Evolutionary conservation across 768 basidiomycete genomes (phyloP).

Genomic region (Hericium erinaceus): DNA sequence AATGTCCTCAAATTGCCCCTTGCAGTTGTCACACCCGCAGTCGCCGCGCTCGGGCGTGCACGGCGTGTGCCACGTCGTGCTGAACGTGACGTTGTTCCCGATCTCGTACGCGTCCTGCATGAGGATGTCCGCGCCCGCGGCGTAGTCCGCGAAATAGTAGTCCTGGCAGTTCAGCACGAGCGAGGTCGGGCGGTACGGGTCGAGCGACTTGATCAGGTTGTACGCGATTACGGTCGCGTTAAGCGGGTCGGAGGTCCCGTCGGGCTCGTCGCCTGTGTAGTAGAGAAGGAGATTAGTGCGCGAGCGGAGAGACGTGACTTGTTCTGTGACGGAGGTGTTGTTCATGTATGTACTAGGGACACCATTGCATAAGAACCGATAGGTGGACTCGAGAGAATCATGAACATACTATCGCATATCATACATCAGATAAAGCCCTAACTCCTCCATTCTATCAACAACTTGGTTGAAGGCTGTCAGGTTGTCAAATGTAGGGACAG

Average conservation of each 20-base stretch:
- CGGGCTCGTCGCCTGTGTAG: conserved; percentile 72
- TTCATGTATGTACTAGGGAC: conserved; percentile 51
- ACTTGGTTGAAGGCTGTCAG: conserved; percentile 47
- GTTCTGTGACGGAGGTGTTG: conserved; percentile 45
- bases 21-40: conserved; percentile 69
- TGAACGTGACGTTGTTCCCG: conserved; percentile 55
- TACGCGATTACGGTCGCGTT: conserved; percentile 42
- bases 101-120: conserved; percentile 57
- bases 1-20: conserved; percentile 60
- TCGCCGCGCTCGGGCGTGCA: conserved; percentile 62
- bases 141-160: conserved; percentile 51
- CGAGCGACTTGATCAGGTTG: conserved; percentile 37
- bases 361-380: not conserved
- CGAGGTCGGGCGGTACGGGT: conserved; percentile 52
- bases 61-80: conserved; percentile 47
- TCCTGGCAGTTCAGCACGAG: conserved; percentile 49
- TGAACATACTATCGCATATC: conserved; percentile 56
- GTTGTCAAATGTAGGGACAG: conserved; percentile 57
- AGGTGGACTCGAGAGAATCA: not conserved
- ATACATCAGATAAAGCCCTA: conserved; percentile 69
- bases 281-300: conserved; percentile 61
- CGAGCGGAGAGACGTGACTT: conserved; percentile 61
- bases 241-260: conserved; percentile 57
- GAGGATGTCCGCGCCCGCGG: conserved; percentile 58
- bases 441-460: conserved; percentile 63